phyloP scores from a whole-genome alignment of 805 yeast species.

The Zygosaccharomyces rouxii region DNA sequence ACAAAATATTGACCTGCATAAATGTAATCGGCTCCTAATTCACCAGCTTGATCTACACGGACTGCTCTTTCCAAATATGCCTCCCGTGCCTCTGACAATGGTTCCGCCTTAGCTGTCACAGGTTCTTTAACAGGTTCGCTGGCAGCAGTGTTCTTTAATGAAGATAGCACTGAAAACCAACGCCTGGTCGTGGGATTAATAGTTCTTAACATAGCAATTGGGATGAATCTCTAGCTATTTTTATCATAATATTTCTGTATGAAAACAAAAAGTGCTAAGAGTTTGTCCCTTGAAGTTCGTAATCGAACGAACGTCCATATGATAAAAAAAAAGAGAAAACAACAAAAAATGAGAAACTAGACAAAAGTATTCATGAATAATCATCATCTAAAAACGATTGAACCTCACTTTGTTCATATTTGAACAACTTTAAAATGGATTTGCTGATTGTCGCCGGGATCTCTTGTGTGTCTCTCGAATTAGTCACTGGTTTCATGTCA shows the following conservation, averaged over 20 bases:
- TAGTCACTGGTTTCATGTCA: slow-evolving; percentile 49
- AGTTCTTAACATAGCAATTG: neutral
- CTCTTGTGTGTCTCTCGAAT: slow-evolving; percentile 60
- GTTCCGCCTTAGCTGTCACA: slow-evolving; percentile 19
- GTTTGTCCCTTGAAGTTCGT: neutral
- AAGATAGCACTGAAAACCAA: slow-evolving; percentile 16
- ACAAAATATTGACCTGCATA: slow-evolving; percentile 87
- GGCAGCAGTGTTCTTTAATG: slow-evolving; percentile 11
- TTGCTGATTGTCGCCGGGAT: slow-evolving; percentile 46
- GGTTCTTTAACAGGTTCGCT: neutral
- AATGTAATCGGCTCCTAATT: slow-evolving; percentile 89
- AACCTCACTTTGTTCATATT: slow-evolving; percentile 16
- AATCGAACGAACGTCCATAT: neutral
- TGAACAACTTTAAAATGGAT: slow-evolving; percentile 45
- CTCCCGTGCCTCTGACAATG: slow-evolving; percentile 48
- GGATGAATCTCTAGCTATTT: neutral
- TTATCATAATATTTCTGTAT: neutral
- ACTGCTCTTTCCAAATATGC: slow-evolving; percentile 71
- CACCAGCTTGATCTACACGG: slow-evolving; percentile 97
- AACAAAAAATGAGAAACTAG: neutral
- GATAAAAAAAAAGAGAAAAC: neutral
- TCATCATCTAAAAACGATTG: slow-evolving; percentile 23
- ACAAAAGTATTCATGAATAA: neutral
- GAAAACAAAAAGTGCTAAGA: neutral
- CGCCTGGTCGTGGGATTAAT: neutral